A percentile compares a stretch with the other conserved stretches of the same genome.
phyloP scores from a whole-genome alignment of 2,329 filamentous ascomycete species.

The Clarireedia paspali region DNA sequence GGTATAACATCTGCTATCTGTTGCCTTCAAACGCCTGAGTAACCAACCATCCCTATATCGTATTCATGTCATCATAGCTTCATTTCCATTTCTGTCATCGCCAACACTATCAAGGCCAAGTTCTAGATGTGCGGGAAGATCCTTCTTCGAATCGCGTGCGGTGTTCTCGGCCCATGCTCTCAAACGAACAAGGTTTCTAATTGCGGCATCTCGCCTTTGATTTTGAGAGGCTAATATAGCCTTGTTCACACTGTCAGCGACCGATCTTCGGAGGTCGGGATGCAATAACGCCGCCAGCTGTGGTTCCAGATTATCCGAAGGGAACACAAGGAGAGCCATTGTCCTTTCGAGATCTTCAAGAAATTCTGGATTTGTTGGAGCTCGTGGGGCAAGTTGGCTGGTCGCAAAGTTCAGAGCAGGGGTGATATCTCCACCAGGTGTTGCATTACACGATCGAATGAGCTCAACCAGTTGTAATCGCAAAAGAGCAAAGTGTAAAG shows the following conservation, averaged over 20 bases:
- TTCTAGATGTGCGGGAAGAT: constrained; percentile 26
- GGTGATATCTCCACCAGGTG: constrained; percentile 62
- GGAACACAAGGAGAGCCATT: constrained; percentile 86
- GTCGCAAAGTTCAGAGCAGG: constrained; percentile 78
- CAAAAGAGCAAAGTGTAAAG: constrained; percentile 82
- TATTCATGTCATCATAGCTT: constrained; percentile 28
- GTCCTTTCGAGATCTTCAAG: constrained; percentile 83
- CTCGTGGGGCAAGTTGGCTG: constrained; percentile 77
- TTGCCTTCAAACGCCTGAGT: neutral
- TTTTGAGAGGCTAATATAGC: constrained; percentile 72
- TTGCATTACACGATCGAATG: constrained; percentile 67
- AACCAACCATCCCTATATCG: neutral
- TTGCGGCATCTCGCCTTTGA: constrained; percentile 68
- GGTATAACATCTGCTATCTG: too few relatives aligned
- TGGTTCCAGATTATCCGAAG: constrained; percentile 69
- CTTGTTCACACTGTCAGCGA: constrained; percentile 85
- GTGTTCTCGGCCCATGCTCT: constrained; percentile 71
- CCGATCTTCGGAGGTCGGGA: constrained; percentile 68
- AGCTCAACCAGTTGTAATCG: constrained; percentile 90
- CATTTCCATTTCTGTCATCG: constrained; percentile 22
- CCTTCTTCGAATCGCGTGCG: constrained; percentile 28
- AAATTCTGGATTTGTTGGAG: constrained; percentile 73
- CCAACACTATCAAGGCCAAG: constrained; percentile 26
- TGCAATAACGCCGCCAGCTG: constrained; percentile 71
- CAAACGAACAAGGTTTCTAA: constrained; percentile 72